Evolutionary conservation across 768 basidiomycete genomes (phyloP).

Genomic region (Glaciozyma martinii): DNA sequence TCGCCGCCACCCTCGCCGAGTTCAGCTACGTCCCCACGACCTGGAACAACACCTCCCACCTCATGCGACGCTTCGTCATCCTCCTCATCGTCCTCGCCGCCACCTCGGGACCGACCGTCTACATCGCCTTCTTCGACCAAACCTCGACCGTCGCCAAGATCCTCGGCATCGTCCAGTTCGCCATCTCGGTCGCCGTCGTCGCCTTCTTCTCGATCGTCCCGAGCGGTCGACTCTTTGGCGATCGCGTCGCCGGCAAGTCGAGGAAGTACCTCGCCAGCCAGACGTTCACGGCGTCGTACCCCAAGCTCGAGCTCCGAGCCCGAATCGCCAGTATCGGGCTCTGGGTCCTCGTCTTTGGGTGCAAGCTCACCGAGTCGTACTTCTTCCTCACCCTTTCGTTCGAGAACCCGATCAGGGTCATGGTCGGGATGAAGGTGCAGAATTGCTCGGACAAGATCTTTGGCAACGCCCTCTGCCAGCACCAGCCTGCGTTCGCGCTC

Average conservation of each 20-base stretch:
- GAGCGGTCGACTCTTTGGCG: conserved; percentile 97
- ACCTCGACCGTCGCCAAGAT: conserved; percentile 62
- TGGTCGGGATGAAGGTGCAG: conserved; percentile 95
- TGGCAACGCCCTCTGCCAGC: conserved; percentile 69
- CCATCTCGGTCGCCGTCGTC: conserved; percentile 76
- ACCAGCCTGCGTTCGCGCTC: conserved; percentile 89
- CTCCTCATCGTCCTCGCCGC: conserved; percentile 79
- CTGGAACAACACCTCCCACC: conserved; percentile 96
- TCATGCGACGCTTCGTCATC: conserved; percentile 82
- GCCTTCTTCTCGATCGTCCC: conserved; percentile 84
- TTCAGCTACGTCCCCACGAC: conserved; percentile 97
- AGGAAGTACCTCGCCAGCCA: conserved; percentile 97
- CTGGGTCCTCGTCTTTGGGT: conserved; percentile 89
- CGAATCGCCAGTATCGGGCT: conserved; percentile 71
- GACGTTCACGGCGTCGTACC: conserved; percentile 96
- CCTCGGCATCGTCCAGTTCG: conserved; percentile 92
- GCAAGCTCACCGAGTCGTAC: conserved; percentile 95
- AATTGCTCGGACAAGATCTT: conserved; percentile 80
- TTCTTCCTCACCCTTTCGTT: conserved; percentile 96
- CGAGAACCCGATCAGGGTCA: conserved; percentile 81
- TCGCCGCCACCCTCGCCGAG: conserved; percentile 82
- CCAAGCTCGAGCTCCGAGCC: conserved; percentile 52
- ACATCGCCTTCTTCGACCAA: conserved; percentile 78
- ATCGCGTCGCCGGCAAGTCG: conserved; percentile 87
- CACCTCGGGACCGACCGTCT: conserved; percentile 88